These are phyloP conservation scores for Scedosporium dehoogii DNA, from an alignment of 2,329 filamentous ascomycete species.

Conservation along the genomic window DNA sequence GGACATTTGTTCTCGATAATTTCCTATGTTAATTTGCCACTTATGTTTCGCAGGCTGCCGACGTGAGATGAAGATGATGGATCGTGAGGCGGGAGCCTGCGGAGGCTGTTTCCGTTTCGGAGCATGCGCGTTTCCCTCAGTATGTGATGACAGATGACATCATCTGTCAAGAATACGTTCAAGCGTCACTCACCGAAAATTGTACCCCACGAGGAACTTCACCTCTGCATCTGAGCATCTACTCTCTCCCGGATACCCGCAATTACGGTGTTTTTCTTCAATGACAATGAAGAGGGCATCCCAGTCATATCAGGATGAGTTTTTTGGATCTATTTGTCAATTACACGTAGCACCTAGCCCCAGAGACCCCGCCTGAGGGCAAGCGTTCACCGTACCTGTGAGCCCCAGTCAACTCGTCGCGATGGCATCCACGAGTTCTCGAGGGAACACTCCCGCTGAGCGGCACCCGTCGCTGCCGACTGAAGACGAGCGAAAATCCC, in stretches of 20 bases:
- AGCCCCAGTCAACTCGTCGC: not conserved
- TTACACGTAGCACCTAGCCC: not conserved
- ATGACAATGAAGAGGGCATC: not conserved
- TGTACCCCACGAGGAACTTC: not conserved
- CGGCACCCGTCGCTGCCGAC: not conserved
- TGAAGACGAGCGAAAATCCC: not conserved
- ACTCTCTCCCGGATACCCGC: not conserved
- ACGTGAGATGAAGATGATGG: not conserved
- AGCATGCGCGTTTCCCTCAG: no score
- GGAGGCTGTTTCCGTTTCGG: no score
- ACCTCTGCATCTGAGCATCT: not conserved
- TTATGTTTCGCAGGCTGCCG: not conserved
- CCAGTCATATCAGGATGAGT: not conserved
- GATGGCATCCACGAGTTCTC: not conserved
- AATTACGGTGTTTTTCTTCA: not conserved
- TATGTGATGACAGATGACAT: not conserved
- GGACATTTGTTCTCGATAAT: no score
- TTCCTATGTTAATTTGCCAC: not conserved
- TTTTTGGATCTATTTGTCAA: not conserved
- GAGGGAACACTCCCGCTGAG: not conserved
- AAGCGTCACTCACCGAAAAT: not conserved
- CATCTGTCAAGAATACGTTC: not conserved
- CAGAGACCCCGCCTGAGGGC: not conserved
- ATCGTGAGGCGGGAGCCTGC: constrained; percentile 7
- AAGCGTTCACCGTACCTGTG: not conserved